These are phyloP conservation scores for Blastobotrys elegans DNA, from an alignment of 1,139 yeast genomes.

Conservation along the genomic window DNA sequence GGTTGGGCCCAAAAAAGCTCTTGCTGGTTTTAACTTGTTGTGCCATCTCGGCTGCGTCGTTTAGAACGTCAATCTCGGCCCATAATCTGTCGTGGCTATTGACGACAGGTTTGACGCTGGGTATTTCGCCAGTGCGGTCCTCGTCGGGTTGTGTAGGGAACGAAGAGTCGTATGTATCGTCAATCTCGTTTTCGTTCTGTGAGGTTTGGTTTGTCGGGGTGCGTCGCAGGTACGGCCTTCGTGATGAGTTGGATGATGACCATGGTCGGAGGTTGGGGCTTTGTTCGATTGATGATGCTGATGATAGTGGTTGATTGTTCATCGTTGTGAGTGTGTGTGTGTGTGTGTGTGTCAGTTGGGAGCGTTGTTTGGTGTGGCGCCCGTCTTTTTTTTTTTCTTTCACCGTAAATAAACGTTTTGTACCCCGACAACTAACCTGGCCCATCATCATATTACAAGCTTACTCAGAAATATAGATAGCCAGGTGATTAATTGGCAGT, in stretches of 20 bases:
- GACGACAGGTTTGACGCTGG: conserved; percentile 32
- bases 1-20: conserved; percentile 59
- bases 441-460: too few relatives aligned
- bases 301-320: background rate
- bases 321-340: background rate
- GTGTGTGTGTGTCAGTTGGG: too few relatives aligned
- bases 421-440: background rate
- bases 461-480: too few relatives aligned
- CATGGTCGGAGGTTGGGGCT: conserved; percentile 3
- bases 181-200: background rate
- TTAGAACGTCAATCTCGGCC: conserved; percentile 84
- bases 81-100: conserved; percentile 64
- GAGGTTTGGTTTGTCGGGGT: conserved; percentile 7
- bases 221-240: background rate
- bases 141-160: background rate
- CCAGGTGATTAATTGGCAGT: too few relatives aligned
- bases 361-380: background rate
- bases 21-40: conserved; percentile 47
- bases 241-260: conserved; percentile 1
- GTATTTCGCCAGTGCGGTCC: conserved; percentile 17
- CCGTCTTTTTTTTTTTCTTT: background rate
- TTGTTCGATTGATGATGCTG: background rate
- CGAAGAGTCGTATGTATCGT: background rate
- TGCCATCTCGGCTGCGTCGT: conserved; percentile 70
- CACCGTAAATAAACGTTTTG: background rate